These are phyloP conservation scores for Bryum argenteum DNA, from an alignment of 225 moss, liverwort and hornwort genomes.

Conservation along the genomic window DNA sequence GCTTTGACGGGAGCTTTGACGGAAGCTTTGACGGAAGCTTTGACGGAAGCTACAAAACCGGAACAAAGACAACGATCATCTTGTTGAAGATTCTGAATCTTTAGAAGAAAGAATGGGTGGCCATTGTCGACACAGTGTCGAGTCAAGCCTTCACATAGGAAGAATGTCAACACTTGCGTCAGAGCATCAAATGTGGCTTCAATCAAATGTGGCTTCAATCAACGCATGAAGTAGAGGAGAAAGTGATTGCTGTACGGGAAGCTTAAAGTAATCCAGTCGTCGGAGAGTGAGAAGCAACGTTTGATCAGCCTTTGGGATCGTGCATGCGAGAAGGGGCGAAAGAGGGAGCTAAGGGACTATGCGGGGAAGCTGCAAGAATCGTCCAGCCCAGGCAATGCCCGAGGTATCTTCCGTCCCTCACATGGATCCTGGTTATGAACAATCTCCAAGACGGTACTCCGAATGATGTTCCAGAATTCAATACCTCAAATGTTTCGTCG, in stretches of 20 bases:
- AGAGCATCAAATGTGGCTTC: slow-evolving; percentile 91
- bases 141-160: slow-evolving; percentile 93
- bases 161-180: slow-evolving; percentile 83
- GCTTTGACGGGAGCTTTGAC: too few relatives aligned
- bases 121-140: slow-evolving; percentile 84
- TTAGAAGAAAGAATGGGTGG: slow-evolving; percentile 85
- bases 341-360: slow-evolving; percentile 91
- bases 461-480: slow-evolving; percentile 32
- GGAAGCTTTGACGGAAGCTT: too few relatives aligned
- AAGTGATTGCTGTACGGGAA: too few relatives aligned
- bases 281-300: slow-evolving; percentile 79
- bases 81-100: slow-evolving; percentile 86
- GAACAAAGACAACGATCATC: slow-evolving; percentile 70
- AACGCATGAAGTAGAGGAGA: too few relatives aligned
- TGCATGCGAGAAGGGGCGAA: slow-evolving; percentile 89
- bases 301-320: slow-evolving; percentile 83
- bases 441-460: not conserved
- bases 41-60: slow-evolving; percentile 78
- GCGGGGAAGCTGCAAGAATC: slow-evolving; percentile 90
- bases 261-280: slow-evolving; percentile 50
- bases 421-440: slow-evolving; percentile 87
- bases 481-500: slow-evolving; percentile 27
- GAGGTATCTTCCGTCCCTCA: slow-evolving; percentile 80
- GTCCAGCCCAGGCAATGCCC: slow-evolving; percentile 78
- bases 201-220: slow-evolving; percentile 5